Base-by-base conservation (phyloP, 495 filamentous ascomycete genomes). In the Xylaria nigripes region DNA sequence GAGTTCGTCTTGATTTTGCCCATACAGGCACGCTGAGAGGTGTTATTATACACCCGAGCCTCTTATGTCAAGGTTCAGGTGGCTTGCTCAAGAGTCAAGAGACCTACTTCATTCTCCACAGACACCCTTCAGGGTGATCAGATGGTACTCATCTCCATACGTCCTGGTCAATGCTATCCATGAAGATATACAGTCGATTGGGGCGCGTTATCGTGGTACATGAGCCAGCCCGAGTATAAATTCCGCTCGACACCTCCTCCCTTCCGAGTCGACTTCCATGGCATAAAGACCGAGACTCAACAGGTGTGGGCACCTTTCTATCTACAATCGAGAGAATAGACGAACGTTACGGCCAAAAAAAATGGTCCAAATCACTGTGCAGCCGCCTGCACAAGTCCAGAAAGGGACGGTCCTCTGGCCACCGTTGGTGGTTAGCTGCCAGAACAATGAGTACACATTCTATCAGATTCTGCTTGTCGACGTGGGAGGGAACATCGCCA, bases 51-150 rank as follows among this genome's bases (percentile, higher is more conserved):
- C 29, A 46, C 50, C 50, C 23, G 19, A 18, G 23, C 24, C 44
- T n/a, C n/a, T n/a, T n/a, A n/a, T 48, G 29, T 34, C 38, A 29
- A 22, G 16, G 43, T 40, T 16, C 44, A 25, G 24, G 18, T 29
- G 23, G 29, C 19, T 45, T 45, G 42, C 30, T 36, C 50, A 52
- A 22, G 48, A 23, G 5, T 41, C 48, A n/a, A 36, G 32, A 9
- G 25, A 51, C 38, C 32, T 52, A 51, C 49, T 22, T 52, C 42
- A 6, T 52, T 52, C 50, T 45, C 50, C 50, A 52, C 50, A 8
- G 16, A 45, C 41, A 38, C 38, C 50, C 50, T 46, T 53, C 42
- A 46, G 42, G 13, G 50, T 53, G 42, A 53, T 46, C 40, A 9
- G 42, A 21, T 13, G 50, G 50, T 53, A 45, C 50, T 51, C 41